Conservation (phyloP, 192 early-diverging fungal species). For the Backusella luteola region DNA sequence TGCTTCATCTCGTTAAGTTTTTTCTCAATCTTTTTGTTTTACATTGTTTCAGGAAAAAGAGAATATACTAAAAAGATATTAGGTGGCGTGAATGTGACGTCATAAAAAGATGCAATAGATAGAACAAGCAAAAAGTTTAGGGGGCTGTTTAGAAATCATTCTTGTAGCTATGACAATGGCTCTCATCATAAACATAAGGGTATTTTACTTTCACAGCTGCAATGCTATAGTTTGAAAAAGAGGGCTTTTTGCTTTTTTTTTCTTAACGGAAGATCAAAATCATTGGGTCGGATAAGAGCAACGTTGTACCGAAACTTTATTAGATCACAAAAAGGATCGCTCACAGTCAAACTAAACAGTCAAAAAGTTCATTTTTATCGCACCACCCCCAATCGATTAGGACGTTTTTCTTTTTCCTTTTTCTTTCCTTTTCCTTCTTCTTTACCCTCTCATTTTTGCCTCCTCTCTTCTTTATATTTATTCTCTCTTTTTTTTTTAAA, state of each 20-base stretch:
- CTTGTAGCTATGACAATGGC: neutral
- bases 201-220: too few species aligned
- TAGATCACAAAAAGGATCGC: slow-evolving; percentile 16
- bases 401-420: slow-evolving; percentile 11
- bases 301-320: slow-evolving; percentile 16
- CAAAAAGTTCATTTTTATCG: neutral
- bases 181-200: neutral
- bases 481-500: slow-evolving; percentile 11
- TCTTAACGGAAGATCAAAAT: neutral
- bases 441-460: neutral
- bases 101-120: neutral
- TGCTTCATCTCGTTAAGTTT: neutral
- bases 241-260: neutral
- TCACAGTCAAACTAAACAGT: neutral
- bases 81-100: neutral
- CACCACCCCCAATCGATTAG: neutral
- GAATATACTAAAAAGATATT: neutral
- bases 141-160: neutral
- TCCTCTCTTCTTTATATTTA: neutral
- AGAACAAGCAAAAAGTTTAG: neutral
- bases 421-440: slow-evolving; percentile 2
- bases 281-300: slow-evolving; percentile 3
- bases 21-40: neutral
- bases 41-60: slow-evolving; percentile 7
- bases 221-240: too few species aligned